Evolutionary conservation across 805 yeast genomes (phyloP).

Genomic region (Saccharomycopsis oosterbeekiorum): DNA sequence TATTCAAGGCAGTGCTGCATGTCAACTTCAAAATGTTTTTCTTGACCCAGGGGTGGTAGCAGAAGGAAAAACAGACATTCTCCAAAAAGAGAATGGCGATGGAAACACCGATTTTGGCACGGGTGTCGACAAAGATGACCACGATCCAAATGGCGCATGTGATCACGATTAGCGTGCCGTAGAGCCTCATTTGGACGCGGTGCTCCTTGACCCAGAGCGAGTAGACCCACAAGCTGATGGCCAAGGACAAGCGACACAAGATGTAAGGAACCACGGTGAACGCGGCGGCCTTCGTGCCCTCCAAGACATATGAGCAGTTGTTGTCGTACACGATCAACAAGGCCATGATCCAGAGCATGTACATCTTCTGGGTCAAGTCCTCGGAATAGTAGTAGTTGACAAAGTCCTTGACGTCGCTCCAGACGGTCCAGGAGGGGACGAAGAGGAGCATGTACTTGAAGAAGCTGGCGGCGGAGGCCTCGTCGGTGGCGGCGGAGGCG

Average conservation of each 20-base stretch:
- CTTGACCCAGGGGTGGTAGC: slow-evolving; percentile 41
- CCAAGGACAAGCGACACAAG: slow-evolving; percentile 30
- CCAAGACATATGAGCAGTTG: slow-evolving; percentile 32
- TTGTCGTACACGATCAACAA: slow-evolving; percentile 44
- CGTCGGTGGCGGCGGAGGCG: slow-evolving; percentile 42
- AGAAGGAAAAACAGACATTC: slow-evolving; percentile 26
- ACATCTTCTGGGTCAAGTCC: slow-evolving; percentile 44
- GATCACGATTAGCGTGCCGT: slow-evolving; percentile 26
- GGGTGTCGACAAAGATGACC: slow-evolving; percentile 38
- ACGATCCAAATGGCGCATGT: slow-evolving; percentile 40
- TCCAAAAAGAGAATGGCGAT: slow-evolving; percentile 35
- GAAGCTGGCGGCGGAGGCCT: slow-evolving; percentile 39
- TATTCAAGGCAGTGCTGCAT: slow-evolving; percentile 50
- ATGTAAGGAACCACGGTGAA: slow-evolving; percentile 30
- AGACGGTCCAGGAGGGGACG: slow-evolving; percentile 51
- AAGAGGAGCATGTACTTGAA: slow-evolving; percentile 41
- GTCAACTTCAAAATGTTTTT: slow-evolving; percentile 29
- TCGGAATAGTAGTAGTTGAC: slow-evolving; percentile 55
- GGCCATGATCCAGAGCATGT: slow-evolving; percentile 42
- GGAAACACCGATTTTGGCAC: slow-evolving; percentile 38
- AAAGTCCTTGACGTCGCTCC: slow-evolving; percentile 56
- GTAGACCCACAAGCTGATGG: slow-evolving; percentile 27
- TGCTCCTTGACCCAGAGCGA: slow-evolving; percentile 40
- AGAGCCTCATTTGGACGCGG: slow-evolving; percentile 38
- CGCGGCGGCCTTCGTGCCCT: slow-evolving; percentile 31